phyloP scores from a whole-genome alignment of 164 flowering plant species.

The Malania oleifera region DNA sequence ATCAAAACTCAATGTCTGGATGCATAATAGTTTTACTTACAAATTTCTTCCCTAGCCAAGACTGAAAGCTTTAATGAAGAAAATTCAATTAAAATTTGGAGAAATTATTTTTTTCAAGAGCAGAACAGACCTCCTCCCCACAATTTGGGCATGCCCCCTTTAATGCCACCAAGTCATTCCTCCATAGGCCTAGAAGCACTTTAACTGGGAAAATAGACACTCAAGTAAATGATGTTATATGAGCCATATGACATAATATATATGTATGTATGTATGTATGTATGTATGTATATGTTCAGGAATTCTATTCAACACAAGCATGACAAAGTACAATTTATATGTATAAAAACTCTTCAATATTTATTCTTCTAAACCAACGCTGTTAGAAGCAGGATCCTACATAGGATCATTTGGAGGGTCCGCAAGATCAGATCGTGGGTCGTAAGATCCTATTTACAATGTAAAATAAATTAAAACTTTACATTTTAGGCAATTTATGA shows the following conservation, averaged over 20 bases:
- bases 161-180: conserved; percentile 84
- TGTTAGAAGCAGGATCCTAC: no score
- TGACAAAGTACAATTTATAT: no score
- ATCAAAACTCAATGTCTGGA: not conserved
- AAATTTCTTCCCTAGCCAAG: not conserved
- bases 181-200: conserved; percentile 81
- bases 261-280: no score
- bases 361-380: no score
- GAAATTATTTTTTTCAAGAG: not conserved
- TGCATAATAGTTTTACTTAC: not conserved
- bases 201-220: conserved; percentile 37
- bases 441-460: not conserved
- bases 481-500: no score
- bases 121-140: conserved; percentile 79
- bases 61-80: not conserved
- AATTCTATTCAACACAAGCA: no score
- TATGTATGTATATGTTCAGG: no score
- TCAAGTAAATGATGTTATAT: not conserved
- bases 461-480: not conserved
- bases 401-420: no score
- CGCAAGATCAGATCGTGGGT: no score
- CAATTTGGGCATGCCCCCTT: conserved; percentile 94
- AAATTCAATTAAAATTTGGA: not conserved
- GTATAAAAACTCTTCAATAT: no score
- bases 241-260: no score